Base-by-base conservation (phyloP, 1,284 basidiomycete species). In the Neotropicomus parvogracilis region DNA sequence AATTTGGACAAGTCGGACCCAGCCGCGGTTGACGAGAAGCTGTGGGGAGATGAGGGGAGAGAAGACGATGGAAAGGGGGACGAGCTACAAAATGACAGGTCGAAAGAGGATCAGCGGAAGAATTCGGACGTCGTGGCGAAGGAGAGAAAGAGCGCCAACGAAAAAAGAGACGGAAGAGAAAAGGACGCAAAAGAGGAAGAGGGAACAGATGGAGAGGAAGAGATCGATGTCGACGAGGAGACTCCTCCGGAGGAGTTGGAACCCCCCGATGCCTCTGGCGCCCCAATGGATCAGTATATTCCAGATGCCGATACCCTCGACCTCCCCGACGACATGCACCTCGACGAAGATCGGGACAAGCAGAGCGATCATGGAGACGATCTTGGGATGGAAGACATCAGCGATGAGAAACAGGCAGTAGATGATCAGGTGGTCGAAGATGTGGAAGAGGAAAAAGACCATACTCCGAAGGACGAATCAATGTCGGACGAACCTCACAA, bases 11-110 rank as follows among this genome's bases (percentile, higher is more conserved):
- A 84, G 2, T 74, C 82, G n/a, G 94, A 97, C 68, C 89, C 91
- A 8, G 78, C 83, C 21, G 85, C 87, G 0, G 82, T 97, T 10
- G 95, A 99, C 63, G 95, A 99, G 71, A 98, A 98, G 71, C 76
- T 99, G 57, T 98, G 97, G 95, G 92, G 88, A 29, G 89, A 94
- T 54, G 87, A 95, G 54, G 64, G 72, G 24, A 73, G 78, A 40
- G 67, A 76, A 42, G 78, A 81, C 13, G 69, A 73, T 14, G 71
- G 77, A 24, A 71, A 79, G 44, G 66, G 74, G 27, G 71, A 79
- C 29, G 78, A 80, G 46, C 75, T 75, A 19, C 69, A 78, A 46
- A 67, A 82, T 49, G 77, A 85, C 57, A 74, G 72, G 54, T 75
- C 79, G 3, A 66, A 75, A 40, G 68, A 77, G 48, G 60, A 50